Evolutionary conservation across 2,329 filamentous ascomycete genomes (phyloP).

Genomic region (Fusarium udum): DNA sequence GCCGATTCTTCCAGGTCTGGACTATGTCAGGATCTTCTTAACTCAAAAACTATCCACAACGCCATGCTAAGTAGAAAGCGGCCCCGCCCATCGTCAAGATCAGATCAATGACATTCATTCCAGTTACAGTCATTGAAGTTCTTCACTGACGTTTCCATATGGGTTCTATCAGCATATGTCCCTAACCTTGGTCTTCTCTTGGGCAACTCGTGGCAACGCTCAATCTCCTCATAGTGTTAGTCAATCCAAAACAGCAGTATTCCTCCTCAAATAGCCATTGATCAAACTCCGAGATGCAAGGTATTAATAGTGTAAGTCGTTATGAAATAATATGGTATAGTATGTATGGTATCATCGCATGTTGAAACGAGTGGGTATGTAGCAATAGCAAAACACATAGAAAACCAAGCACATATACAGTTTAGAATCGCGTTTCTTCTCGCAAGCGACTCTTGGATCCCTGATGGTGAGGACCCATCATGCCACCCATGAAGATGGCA

Average conservation of each 20-base stretch:
- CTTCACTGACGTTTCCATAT: neutral
- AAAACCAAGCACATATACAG: conserved; percentile 36
- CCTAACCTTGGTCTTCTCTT: neutral
- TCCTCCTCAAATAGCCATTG: conserved; percentile 4
- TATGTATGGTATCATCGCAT: conserved; percentile 44
- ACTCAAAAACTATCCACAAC: conserved; percentile 18
- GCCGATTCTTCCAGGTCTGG: neutral
- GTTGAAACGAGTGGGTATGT: conserved; percentile 48
- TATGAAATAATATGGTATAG: conserved; percentile 31
- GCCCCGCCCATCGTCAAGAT: neutral
- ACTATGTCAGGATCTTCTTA: neutral
- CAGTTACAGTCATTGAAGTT: neutral
- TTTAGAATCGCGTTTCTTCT: conserved; percentile 62
- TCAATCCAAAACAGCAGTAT: conserved; percentile 17
- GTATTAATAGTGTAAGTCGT: conserved; percentile 40
- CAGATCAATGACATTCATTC: conserved; percentile 2
- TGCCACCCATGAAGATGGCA: conserved; percentile 64
- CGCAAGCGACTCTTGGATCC: conserved; percentile 63
- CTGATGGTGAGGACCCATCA: conserved; percentile 59
- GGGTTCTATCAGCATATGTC: neutral
- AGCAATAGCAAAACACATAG: conserved; percentile 41
- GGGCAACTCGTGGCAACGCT: neutral
- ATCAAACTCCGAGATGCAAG: conserved; percentile 29
- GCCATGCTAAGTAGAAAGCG: conserved; percentile 27
- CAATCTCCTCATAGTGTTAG: neutral